These are phyloP conservation scores for Cryptosporidium canis DNA, from an alignment of 169 alveolate species.

Conservation along the genomic window DNA sequence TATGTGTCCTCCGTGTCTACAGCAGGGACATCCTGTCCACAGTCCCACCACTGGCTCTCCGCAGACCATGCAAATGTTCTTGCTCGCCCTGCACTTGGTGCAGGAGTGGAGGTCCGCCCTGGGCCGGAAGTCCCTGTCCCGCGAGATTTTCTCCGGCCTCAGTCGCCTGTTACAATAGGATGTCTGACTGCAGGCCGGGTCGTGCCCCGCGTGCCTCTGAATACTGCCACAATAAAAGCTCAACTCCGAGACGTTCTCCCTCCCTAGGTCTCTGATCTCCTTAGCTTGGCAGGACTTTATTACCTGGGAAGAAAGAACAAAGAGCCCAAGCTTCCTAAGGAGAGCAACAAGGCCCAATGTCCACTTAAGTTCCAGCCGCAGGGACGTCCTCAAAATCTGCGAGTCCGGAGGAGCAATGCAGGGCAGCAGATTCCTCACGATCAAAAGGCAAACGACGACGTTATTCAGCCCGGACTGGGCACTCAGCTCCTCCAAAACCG, in stretches of 20 bases:
- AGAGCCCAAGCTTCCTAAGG: constrained; percentile 29
- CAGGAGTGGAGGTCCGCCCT: constrained; percentile 4
- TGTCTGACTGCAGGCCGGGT: not conserved
- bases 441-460: constrained; percentile 22
- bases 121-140: not conserved
- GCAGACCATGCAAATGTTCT: constrained; percentile 35
- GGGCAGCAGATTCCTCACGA: constrained; percentile 1
- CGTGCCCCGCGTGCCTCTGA: not conserved
- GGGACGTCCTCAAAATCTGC: not conserved
- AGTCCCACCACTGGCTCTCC: constrained; percentile 34
- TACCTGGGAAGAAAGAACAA: constrained; percentile 19
- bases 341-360: not conserved
- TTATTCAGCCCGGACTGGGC: not conserved
- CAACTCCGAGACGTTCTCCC: constrained; percentile 42
- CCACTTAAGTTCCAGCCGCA: constrained; percentile 3
- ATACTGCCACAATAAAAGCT: constrained; percentile 54
- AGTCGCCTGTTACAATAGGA: not conserved
- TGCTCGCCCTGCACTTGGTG: not conserved
- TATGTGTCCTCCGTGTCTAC: constrained; percentile 72
- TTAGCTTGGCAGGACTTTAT: constrained; percentile 26
- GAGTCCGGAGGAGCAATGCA: constrained; percentile 12
- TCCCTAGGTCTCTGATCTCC: constrained; percentile 32
- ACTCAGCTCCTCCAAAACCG: not conserved
- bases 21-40: constrained; percentile 51
- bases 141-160: not conserved